Conservation (phyloP, 257 asterid genomes). For the Forsythia viridissima region DNA sequence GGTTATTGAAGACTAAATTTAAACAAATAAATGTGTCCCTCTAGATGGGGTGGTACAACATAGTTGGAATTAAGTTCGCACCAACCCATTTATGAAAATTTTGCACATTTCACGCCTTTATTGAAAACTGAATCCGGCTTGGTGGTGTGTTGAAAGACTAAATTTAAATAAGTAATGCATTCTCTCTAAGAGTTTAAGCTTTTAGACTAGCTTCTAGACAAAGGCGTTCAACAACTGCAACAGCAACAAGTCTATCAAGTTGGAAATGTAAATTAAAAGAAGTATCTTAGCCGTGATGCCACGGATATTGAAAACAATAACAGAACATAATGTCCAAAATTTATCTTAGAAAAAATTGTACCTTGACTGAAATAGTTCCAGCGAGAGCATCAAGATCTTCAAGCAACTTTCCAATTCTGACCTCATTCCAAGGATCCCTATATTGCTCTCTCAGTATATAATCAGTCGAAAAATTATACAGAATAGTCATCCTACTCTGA, state of each 20-base stretch:
- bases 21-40: no score
- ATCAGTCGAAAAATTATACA: slow-evolving; percentile 74
- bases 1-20: neutral
- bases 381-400: slow-evolving; percentile 99
- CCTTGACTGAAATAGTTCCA: slow-evolving; percentile 93
- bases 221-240: no score
- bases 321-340: neutral
- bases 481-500: slow-evolving; percentile 63
- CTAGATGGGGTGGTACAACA: no score
- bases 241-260: neutral
- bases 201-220: no score
- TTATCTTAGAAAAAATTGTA: slow-evolving; percentile 9
- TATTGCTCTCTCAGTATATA: slow-evolving; percentile 84
- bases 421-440: slow-evolving; percentile 97
- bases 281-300: neutral
- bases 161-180: neutral
- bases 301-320: neutral
- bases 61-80: no score
- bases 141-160: no score
- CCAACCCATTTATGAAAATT: no score
- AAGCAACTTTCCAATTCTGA: slow-evolving; percentile 91
- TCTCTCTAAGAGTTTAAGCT: neutral
- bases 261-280: neutral
- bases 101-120: no score
- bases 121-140: no score